Base-by-base conservation (phyloP, 2,329 filamentous ascomycete species). In the Epichloe festucae region DNA sequence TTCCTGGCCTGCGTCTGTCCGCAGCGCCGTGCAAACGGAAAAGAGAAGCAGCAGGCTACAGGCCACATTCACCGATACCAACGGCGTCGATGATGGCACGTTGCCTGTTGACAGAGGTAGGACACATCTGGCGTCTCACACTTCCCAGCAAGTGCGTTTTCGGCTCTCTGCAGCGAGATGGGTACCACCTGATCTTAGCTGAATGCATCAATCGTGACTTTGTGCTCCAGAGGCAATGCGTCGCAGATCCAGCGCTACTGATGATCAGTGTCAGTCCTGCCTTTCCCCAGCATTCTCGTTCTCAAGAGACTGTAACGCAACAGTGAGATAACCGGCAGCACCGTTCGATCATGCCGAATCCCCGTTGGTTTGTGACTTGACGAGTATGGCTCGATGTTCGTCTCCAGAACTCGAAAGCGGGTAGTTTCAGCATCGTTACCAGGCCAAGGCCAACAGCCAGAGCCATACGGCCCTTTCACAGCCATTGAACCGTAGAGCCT, bases 151-250 rank as follows among this genome's bases (percentile, higher is more conserved):
- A 40, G 42, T 19, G 14, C 27, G 23, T 43, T 38, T 19, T 23
- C 47, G 46, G 40, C 23, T 52, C 14, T 41, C 42, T 46, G 51
- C 51, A 46, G 21, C 46, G 31, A 52, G 42, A 46, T 42, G 15
- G 23, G 47, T 49, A 44, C 41, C 42, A 52, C 41, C 51, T 42
- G 51, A 52, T 52, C 51, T 52, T 10, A 36, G 19, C 19, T 43
- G 42, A 39, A 49, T 49, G 46, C 50, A 35, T 43, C 19, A 2
- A 46, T 34, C n/a, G 10, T 23, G 35, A 23, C 35, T 36, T 27
- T 44, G 34, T 38, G 31, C 40, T 31, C 43, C 43, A 27, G 49
- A 19, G 40, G 36, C 49, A 31, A 50, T 8, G 27, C 15, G n/a
- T 38, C 39, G 21, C 35, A 45, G 27, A 35, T 21, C 48, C 34